Evolutionary conservation across 176 grass and related monocot species (phyloP).

Genomic region (Eleusine indica): DNA sequence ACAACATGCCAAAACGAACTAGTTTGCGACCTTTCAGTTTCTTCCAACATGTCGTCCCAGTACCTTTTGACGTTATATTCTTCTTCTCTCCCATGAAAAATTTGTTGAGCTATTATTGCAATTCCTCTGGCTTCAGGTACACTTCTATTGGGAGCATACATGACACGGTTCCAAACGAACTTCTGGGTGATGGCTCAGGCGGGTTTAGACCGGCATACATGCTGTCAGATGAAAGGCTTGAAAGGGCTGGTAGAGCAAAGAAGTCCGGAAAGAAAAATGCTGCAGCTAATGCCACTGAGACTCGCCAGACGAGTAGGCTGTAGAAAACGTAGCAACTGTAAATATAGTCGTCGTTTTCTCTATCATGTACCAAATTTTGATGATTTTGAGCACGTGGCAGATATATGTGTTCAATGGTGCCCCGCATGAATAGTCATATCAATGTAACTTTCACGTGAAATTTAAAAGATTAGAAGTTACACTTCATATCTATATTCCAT

Average conservation of each 20-base stretch:
- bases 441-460: not conserved
- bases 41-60: too few relatives aligned
- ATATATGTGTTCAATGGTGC: not conserved
- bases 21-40: too few relatives aligned
- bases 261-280: slow-evolving; percentile 18
- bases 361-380: not conserved
- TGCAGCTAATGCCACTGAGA: slow-evolving; percentile 25
- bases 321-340: not conserved
- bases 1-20: too few relatives aligned
- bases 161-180: slow-evolving; percentile 64
- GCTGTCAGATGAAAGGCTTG: slow-evolving; percentile 61
- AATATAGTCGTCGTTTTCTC: not conserved
- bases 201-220: slow-evolving; percentile 64
- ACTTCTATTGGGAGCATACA: slow-evolving; percentile 75
- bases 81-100: too few relatives aligned
- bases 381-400: not conserved
- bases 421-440: not conserved
- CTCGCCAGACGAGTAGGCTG: slow-evolving; percentile 10
- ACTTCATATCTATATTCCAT: too few relatives aligned
- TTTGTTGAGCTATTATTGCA: too few relatives aligned
- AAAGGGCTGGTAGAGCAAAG: slow-evolving; percentile 61
- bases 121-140: slow-evolving; percentile 41
- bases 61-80: too few relatives aligned
- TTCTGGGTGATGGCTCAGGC: slow-evolving; percentile 27
- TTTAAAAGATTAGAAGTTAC: too few relatives aligned